phyloP scores from a whole-genome alignment of 352 stramenopile genomes.

The Pythium rishiriense region DNA sequence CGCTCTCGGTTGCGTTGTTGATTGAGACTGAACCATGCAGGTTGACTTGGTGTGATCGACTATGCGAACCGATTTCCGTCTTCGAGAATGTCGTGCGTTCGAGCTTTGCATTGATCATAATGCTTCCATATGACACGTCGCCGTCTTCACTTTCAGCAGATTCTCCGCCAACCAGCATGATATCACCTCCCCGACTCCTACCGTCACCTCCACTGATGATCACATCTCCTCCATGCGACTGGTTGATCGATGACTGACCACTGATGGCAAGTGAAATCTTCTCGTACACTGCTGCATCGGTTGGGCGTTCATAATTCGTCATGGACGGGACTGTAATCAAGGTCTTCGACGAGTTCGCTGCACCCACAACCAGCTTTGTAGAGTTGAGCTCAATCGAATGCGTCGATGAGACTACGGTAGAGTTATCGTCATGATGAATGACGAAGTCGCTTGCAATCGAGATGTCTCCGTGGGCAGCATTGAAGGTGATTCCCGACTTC shows the following conservation, averaged over 20 bases:
- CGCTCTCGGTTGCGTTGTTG: constrained; percentile 38
- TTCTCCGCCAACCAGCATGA: constrained; percentile 49
- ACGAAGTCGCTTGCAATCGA: constrained; percentile 41
- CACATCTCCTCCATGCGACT: constrained; percentile 53
- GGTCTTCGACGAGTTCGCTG: constrained; percentile 8
- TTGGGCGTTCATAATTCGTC: background rate
- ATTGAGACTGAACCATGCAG: constrained; percentile 58
- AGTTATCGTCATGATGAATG: constrained; percentile 48
- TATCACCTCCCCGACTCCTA: constrained; percentile 39
- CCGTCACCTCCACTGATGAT: constrained; percentile 56
- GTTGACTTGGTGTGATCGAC: constrained; percentile 47
- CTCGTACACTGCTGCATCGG: constrained; percentile 15
- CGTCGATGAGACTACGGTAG: constrained; percentile 41
- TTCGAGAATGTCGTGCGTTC: constrained; percentile 38
- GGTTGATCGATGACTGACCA: constrained; percentile 51
- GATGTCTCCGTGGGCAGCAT: constrained; percentile 39
- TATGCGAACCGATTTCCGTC: constrained; percentile 64
- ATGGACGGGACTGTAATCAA: constrained; percentile 21
- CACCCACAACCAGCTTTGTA: constrained; percentile 31
- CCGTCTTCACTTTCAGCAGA: constrained; percentile 28
- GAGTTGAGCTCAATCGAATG: constrained; percentile 53
- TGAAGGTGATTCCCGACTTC: constrained; percentile 46
- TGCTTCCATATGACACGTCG: constrained; percentile 30
- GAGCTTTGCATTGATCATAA: constrained; percentile 62
- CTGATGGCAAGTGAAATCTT: constrained; percentile 48